Conservation (phyloP, 208 protist genomes). For the Pavlovales sp. region DNA sequence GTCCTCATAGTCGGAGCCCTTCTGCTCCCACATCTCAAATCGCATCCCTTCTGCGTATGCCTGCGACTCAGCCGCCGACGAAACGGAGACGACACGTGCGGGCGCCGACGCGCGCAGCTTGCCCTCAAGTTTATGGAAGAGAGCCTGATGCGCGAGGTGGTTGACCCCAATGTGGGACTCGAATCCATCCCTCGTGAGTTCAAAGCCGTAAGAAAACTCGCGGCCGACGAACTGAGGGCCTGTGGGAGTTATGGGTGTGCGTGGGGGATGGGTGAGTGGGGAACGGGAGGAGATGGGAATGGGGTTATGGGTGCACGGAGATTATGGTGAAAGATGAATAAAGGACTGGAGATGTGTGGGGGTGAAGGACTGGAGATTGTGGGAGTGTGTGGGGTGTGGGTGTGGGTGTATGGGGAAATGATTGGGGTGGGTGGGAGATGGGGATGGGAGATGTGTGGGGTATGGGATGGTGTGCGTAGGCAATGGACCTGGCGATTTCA, state of each 20-base stretch:
- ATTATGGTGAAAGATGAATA: too few species aligned
- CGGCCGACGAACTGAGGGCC: background rate
- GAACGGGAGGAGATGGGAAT: too few species aligned
- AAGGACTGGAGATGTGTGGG: too few species aligned
- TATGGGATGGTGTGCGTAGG: too few species aligned
- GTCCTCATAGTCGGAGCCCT: constrained; percentile 3
- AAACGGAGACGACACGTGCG: constrained; percentile 12
- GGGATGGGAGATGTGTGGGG: too few species aligned
- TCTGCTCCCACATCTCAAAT: background rate
- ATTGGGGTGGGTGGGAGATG: too few species aligned
- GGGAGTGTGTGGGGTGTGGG: too few species aligned
- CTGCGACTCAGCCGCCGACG: background rate
- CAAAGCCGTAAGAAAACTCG: background rate
- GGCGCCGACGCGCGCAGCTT: background rate
- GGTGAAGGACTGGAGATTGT: too few species aligned
- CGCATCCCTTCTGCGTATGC: background rate
- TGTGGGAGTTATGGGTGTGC: too few species aligned
- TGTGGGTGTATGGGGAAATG: too few species aligned
- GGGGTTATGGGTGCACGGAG: too few species aligned
- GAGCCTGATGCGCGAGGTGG: constrained; percentile 41
- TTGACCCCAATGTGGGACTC: constrained; percentile 42
- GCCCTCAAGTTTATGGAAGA: background rate
- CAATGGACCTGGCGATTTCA: background rate
- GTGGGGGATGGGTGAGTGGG: too few species aligned
- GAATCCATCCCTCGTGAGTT: constrained; percentile 29